Evolutionary conservation across 2,329 filamentous ascomycete genomes (phyloP).

Genomic region (Raffaelea albimanens): DNA sequence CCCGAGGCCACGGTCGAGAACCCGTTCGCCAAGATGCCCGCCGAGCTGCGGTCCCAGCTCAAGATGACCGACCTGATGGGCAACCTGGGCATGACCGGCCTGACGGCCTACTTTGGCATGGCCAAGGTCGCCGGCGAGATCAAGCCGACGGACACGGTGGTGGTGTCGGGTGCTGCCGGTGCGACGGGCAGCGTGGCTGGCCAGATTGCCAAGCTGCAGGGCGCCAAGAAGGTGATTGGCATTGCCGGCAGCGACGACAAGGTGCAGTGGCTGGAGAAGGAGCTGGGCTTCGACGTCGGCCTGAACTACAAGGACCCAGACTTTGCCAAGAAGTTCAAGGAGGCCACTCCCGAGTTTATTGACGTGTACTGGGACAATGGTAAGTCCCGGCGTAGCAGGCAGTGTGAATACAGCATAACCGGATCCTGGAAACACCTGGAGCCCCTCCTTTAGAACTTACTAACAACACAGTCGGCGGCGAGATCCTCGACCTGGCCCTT

Average conservation of each 20-base stretch:
- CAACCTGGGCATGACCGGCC: slow-evolving; percentile 46
- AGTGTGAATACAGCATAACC: no score
- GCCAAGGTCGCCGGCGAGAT: slow-evolving; percentile 40
- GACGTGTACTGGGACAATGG: slow-evolving; percentile 66
- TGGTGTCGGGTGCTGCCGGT: slow-evolving; percentile 57
- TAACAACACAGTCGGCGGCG: slow-evolving; percentile 50
- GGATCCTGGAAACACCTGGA: no score
- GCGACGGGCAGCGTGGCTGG: slow-evolving; percentile 58
- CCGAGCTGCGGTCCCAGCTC: slow-evolving; percentile 5
- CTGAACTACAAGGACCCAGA: slow-evolving; percentile 60
- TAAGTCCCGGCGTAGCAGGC: no score
- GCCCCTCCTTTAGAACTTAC: no score
- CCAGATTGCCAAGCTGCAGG: slow-evolving; percentile 58
- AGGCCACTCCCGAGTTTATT: slow-evolving; percentile 45
- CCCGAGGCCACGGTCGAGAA: slow-evolving; percentile 23
- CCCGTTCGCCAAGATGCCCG: slow-evolving; percentile 11
- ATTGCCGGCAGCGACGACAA: slow-evolving; percentile 48
- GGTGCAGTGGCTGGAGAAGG: slow-evolving; percentile 51
- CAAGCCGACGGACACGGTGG: slow-evolving; percentile 54
- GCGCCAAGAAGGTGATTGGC: slow-evolving; percentile 38
- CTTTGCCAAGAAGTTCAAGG: slow-evolving; percentile 50
- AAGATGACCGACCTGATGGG: slow-evolving; percentile 39
- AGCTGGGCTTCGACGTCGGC: slow-evolving; percentile 57
- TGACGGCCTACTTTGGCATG: slow-evolving; percentile 60
- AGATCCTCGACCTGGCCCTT: slow-evolving; percentile 58